Base-by-base conservation (phyloP, 2,329 filamentous ascomycete genomes). In the Aspergillus piperis region DNA sequence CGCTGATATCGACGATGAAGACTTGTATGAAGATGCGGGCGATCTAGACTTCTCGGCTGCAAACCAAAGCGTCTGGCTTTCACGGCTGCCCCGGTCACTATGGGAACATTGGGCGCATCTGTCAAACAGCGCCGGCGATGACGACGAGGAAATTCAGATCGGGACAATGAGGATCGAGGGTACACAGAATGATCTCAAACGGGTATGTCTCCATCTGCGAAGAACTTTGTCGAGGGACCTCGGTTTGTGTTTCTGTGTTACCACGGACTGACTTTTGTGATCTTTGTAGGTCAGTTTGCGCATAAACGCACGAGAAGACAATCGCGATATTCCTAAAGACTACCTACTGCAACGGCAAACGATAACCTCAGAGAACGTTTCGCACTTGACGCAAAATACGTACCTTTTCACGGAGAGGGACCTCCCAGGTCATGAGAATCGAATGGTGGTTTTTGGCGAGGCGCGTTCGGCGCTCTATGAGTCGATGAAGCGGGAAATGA, bases 351-450 rank as follows among this genome's bases (percentile, higher is more conserved):
- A 92, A 50, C 83, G 92, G 50, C 88, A 85, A 23, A 84, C 86
- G 42, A 74, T 81, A 44, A 78, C 85, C n/a, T 61, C 77, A 8
- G 74, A 75, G 61, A 71, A 71, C 39, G 67, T 73, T 30, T 70
- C 72, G 8, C 75, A 76, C 60, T 69, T 75, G 58, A 86, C 94
- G 36, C 86, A 86, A 70, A 97, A 96, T 76, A 95, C 92, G 19
- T 96, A 90, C 73, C 82, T 98, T 59, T 99, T 99, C 73, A 92
- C 90, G 42, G 95, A 99, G 77, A 92, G 96, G 74, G 92, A 98
- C 71, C 84, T 96, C 21, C 90, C 92, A 0, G 91, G 91, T 39
- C 92, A 88, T 78, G 83, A 83, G 62, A 79, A 79, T 50, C 77
- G 77, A 17, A 71, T 76, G 56, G 73, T 77, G 17, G 70, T 75